These are phyloP conservation scores for Venturia effusa DNA, from an alignment of 2,329 filamentous ascomycete species.

Conservation along the genomic window DNA sequence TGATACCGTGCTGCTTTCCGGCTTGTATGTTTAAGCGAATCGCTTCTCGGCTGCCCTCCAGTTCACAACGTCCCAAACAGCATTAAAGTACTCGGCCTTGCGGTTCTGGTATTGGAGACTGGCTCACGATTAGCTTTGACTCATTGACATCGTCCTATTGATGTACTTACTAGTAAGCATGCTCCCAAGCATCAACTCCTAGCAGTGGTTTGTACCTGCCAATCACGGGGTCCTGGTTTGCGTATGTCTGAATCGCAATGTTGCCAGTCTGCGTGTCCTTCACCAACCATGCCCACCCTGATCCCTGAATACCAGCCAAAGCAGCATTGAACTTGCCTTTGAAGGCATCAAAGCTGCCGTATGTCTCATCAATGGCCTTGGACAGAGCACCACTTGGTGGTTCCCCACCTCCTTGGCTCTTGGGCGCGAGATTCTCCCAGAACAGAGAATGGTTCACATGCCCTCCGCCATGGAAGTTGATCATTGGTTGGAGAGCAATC, in stretches of 20 bases:
- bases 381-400: slow-evolving; percentile 47
- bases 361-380: slow-evolving; percentile 48
- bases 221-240: slow-evolving; percentile 80
- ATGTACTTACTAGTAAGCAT: slow-evolving; percentile 69
- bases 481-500: slow-evolving; percentile 45
- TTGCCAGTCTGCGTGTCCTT: slow-evolving; percentile 50
- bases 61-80: slow-evolving; percentile 92
- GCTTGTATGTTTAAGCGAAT: slow-evolving; percentile 30
- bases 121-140: background rate
- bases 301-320: slow-evolving; percentile 54
- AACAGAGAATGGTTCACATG: slow-evolving; percentile 59
- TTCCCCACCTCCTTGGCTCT: slow-evolving; percentile 55
- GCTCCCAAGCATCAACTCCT: slow-evolving; percentile 92
- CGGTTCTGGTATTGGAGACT: slow-evolving; percentile 90
- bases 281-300: slow-evolving; percentile 53
- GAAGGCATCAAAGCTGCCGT: slow-evolving; percentile 47
- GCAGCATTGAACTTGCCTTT: slow-evolving; percentile 55
- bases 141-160: background rate
- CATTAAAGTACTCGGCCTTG: slow-evolving; percentile 90
- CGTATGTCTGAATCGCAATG: slow-evolving; percentile 59
- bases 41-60: slow-evolving; percentile 83
- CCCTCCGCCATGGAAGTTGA: slow-evolving; percentile 57
- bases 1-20: background rate
- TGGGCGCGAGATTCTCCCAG: slow-evolving; percentile 60
- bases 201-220: slow-evolving; percentile 74